Percentiles rank a stretch among this genome's conserved stretches.
phyloP scores from a whole-genome alignment of 2,329 filamentous ascomycete genomes.

The Salinomyces thailandicus region DNA sequence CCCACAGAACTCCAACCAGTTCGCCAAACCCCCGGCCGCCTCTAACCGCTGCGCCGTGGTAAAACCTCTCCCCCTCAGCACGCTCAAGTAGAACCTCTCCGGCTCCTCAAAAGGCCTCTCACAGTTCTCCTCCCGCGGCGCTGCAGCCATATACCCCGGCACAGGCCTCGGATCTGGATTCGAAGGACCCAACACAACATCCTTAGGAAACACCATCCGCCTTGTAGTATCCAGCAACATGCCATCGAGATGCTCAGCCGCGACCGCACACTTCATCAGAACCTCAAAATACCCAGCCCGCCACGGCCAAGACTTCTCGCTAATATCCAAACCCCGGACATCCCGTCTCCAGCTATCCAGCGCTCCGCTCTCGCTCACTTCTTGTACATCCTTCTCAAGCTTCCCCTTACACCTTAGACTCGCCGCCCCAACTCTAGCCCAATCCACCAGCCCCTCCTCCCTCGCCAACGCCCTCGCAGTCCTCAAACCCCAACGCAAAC shows the following conservation, averaged over 20 bases:
- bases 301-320: constrained; percentile 72
- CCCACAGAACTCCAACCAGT: constrained; percentile 73
- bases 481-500: constrained; percentile 58
- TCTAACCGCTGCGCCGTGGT: constrained; percentile 67
- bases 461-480: constrained; percentile 40
- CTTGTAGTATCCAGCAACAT: constrained; percentile 62
- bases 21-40: constrained; percentile 71
- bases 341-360: constrained; percentile 48
- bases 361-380: constrained; percentile 42
- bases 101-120: constrained; percentile 58
- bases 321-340: constrained; percentile 54
- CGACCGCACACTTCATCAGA: constrained; percentile 64
- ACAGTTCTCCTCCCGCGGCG: constrained; percentile 67
- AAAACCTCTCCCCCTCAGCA: constrained; percentile 72
- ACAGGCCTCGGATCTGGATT: constrained; percentile 71
- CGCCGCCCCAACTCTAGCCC: constrained; percentile 54
- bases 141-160: constrained; percentile 49
- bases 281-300: constrained; percentile 73
- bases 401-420: constrained; percentile 44
- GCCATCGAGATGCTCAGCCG: constrained; percentile 71
- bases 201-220: constrained; percentile 56
- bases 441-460: constrained; percentile 54
- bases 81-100: constrained; percentile 68
- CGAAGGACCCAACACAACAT: constrained; percentile 68
- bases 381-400: constrained; percentile 44